Percentiles rank a stretch among this genome's conserved stretches.
phyloP scores from a whole-genome alignment of 1,284 basidiomycete species.

The Violaceomyces palustris region DNA sequence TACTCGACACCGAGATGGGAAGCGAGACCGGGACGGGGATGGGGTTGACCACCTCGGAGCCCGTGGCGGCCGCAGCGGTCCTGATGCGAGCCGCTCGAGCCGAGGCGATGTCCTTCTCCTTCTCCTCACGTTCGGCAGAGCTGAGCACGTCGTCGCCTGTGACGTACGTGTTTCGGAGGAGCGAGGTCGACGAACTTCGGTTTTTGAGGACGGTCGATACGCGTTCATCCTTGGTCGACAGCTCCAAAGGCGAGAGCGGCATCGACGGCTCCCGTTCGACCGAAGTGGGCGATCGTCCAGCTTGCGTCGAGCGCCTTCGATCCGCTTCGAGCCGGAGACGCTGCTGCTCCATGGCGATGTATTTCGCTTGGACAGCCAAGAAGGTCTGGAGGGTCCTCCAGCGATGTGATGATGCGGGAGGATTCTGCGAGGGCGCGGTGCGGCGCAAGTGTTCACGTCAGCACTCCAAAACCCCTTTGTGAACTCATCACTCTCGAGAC shows the following conservation, averaged over 20 bases:
- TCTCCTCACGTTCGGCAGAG: conserved; percentile 19
- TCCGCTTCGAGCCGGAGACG: conserved; percentile 22
- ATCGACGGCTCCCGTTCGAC: no score
- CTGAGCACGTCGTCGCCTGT: conserved; percentile 17
- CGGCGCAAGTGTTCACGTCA: no score
- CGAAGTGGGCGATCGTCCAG: no score
- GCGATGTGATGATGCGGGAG: conserved; percentile 57
- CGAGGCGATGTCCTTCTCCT: conserved; percentile 31
- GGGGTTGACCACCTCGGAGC: neutral
- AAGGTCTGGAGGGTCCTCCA: conserved; percentile 58
- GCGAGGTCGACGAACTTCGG: no score
- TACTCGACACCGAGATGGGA: conserved; percentile 10
- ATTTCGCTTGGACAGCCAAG: conserved; percentile 57
- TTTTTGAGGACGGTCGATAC: no score
- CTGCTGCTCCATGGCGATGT: conserved; percentile 54
- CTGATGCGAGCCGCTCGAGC: conserved; percentile 32
- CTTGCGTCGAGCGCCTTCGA: neutral
- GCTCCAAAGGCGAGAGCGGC: no score
- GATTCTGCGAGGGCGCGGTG: conserved; percentile 52
- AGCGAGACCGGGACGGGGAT: neutral
- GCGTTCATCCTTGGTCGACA: no score
- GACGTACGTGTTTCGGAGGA: no score
- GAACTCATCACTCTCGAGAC: conserved; percentile 41
- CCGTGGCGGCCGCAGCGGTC: conserved; percentile 5
- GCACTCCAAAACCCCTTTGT: no score